Conservation (phyloP, 805 yeast genomes). For the Hemisphaericaspora nanyangensis region DNA sequence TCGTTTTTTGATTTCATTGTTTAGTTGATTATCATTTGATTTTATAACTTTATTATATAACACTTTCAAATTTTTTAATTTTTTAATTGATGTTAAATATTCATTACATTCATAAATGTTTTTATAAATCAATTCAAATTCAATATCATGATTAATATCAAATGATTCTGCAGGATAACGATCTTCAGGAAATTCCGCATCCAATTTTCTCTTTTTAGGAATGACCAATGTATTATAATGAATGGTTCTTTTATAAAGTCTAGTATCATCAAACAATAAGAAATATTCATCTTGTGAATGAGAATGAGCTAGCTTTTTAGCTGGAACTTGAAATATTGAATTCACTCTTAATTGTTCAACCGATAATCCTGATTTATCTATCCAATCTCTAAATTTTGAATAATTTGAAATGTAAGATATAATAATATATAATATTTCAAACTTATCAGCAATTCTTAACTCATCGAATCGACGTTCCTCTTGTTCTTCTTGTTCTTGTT, state of each 20-base stretch:
- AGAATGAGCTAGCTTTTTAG: conserved; percentile 2
- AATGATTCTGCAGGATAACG: conserved; percentile 24
- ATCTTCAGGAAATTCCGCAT: conserved; percentile 31
- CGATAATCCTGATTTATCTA: conserved; percentile 34
- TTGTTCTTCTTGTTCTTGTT: conserved; percentile 12
- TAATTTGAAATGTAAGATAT: conserved; percentile 40
- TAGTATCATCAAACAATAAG: conserved; percentile 46
- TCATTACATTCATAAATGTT: conserved; percentile 28
- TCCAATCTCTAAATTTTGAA: conserved; percentile 44
- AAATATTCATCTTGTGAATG: conserved; percentile 26
- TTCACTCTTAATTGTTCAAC: conserved; percentile 22
- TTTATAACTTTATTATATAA: conserved; percentile 10
- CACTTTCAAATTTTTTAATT: conserved; percentile 22
- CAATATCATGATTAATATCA: conserved; percentile 22
- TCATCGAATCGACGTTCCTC: conserved; percentile 33
- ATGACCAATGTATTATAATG: conserved; percentile 23
- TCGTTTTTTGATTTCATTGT: conserved; percentile 51
- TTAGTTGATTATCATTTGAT: conserved; percentile 20
- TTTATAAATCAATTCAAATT: conserved; percentile 28
- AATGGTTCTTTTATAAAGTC: conserved; percentile 43
- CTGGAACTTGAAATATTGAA: conserved; percentile 9
- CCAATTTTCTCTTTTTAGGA: conserved; percentile 32
- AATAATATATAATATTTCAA: conserved; percentile 45
- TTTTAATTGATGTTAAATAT: conserved; percentile 19
- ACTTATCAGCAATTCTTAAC: conserved; percentile 43